phyloP scores from a whole-genome alignment of 2,329 filamentous ascomycete genomes.

The Onygenales sp. region DNA sequence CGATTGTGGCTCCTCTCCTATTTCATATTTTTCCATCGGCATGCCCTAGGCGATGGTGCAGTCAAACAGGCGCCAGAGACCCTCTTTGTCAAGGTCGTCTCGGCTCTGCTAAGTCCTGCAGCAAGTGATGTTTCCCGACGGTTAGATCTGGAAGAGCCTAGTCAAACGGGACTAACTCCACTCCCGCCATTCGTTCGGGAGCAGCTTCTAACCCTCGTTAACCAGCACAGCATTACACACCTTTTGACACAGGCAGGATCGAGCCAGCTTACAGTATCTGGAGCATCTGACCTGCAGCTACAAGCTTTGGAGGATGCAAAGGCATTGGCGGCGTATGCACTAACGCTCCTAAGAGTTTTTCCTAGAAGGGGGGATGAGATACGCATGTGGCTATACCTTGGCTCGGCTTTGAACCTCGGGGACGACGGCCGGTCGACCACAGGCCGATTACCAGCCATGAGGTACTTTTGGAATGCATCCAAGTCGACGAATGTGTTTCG shows the following conservation, averaged over 20 bases:
- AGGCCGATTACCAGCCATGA: slow-evolving; percentile 54
- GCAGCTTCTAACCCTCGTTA: slow-evolving; percentile 62
- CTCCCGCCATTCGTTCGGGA: slow-evolving; percentile 49
- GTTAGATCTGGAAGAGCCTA: slow-evolving; percentile 35
- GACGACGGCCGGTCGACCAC: slow-evolving; percentile 21
- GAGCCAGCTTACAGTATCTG: slow-evolving; percentile 16
- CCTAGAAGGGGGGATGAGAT: slow-evolving; percentile 76
- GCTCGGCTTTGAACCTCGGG: slow-evolving; percentile 45
- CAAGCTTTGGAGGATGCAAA: slow-evolving; percentile 52
- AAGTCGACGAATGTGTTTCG: slow-evolving; percentile 48
- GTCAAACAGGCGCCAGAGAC: slow-evolving; percentile 37
- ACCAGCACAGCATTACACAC: slow-evolving; percentile 62
- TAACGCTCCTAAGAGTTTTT: slow-evolving; percentile 79
- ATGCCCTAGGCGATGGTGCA: slow-evolving; percentile 31
- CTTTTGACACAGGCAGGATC: slow-evolving; percentile 41
- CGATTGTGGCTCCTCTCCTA: slow-evolving; percentile 50
- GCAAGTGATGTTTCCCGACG: slow-evolving; percentile 44
- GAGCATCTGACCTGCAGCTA: slow-evolving; percentile 17
- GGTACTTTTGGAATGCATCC: slow-evolving; percentile 73
- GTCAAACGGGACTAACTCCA: slow-evolving; percentile 19
- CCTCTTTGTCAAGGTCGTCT: slow-evolving; percentile 48
- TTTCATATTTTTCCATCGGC: slow-evolving; percentile 49
- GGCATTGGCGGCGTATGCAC: slow-evolving; percentile 72
- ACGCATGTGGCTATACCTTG: slow-evolving; percentile 84
- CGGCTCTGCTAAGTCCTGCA: slow-evolving; percentile 46